Conservation (phyloP, 495 filamentous ascomycete genomes). For the Penicillium angulare region DNA sequence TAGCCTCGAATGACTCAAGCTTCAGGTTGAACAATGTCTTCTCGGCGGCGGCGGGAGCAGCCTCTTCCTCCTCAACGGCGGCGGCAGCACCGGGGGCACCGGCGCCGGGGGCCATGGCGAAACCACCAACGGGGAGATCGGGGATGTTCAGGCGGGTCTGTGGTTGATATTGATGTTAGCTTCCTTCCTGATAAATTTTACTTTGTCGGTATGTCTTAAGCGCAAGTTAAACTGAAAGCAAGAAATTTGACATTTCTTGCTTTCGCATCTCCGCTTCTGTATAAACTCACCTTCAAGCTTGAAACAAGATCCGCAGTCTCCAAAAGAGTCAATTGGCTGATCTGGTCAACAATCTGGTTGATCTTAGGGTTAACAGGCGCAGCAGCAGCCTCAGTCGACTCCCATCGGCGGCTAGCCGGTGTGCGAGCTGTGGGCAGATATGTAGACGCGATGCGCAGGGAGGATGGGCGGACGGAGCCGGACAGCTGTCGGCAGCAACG, state of each 20-base stretch:
- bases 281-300: conserved; percentile 72
- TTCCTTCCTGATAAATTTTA: no score
- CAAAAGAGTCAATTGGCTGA: conserved; percentile 93
- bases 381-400: conserved; percentile 55
- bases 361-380: conserved; percentile 79
- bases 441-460: conserved; percentile 45
- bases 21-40: conserved; percentile 98
- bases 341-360: conserved; percentile 89
- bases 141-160: conserved; percentile 96
- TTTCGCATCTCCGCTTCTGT: background rate
- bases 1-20: conserved; percentile 82
- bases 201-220: no score
- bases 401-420: conserved; percentile 42
- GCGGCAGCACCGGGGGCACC: conserved; percentile 61
- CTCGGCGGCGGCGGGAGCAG: conserved; percentile 75
- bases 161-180: conserved; percentile 7
- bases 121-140: conserved; percentile 90
- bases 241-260: no score
- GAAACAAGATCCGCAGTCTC: conserved; percentile 96
- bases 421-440: conserved; percentile 41
- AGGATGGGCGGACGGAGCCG: conserved; percentile 43
- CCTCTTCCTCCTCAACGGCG: conserved; percentile 79
- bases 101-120: conserved; percentile 62
- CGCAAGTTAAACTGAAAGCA: no score
- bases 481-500: conserved; percentile 48